Conservation (phyloP, 345 rosid genomes). For the Eucalyptus marginata region DNA sequence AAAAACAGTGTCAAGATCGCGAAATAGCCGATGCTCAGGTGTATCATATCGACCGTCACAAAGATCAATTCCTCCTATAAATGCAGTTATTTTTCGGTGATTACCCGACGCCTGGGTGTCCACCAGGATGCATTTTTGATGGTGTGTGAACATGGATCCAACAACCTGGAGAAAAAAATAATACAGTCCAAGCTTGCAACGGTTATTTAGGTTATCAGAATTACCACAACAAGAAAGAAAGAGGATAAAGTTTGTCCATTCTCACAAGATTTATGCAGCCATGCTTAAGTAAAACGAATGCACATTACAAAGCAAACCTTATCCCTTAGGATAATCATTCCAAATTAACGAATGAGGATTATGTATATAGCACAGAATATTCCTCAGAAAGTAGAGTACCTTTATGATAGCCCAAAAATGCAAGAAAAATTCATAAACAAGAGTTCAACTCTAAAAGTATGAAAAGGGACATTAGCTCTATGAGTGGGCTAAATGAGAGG, state of each 20-base stretch:
- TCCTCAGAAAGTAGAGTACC: not conserved
- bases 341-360: not conserved
- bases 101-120: constrained; percentile 78
- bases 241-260: not conserved
- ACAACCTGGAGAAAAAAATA: constrained; percentile 41
- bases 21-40: constrained; percentile 70
- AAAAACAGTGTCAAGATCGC: constrained; percentile 53
- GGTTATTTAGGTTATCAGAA: not conserved
- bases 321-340: not conserved
- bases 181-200: not conserved
- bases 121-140: constrained; percentile 86
- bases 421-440: not conserved
- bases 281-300: not conserved
- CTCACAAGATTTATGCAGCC: not conserved
- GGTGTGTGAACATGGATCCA: constrained; percentile 87
- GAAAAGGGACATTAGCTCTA: not conserved
- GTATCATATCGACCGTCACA: constrained; percentile 98
- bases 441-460: not conserved
- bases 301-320: not conserved
- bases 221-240: not conserved
- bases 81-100: constrained; percentile 68
- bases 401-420: not conserved
- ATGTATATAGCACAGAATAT: not conserved
- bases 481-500: not conserved
- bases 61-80: constrained; percentile 86